Conservation (phyloP, 495 filamentous ascomycete genomes). For the Daldinia grandis region DNA sequence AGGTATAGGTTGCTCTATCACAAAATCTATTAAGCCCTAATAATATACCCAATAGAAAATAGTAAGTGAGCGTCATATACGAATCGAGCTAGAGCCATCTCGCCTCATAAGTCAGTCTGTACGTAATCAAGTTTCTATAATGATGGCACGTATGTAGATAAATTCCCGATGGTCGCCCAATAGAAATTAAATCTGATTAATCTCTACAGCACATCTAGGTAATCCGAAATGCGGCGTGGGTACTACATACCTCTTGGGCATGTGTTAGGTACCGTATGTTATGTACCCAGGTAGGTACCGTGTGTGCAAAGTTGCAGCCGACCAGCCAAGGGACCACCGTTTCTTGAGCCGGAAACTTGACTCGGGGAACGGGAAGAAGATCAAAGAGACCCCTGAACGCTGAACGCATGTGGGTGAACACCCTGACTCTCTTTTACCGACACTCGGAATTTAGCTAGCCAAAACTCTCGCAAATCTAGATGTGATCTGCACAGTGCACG, state of each 20-base stretch:
- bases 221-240: conserved; percentile 16
- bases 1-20: background rate
- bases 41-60: background rate
- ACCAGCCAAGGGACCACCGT: conserved; percentile 28
- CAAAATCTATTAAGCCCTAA: conserved; percentile 1
- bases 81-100: conserved; percentile 2
- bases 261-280: background rate
- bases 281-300: background rate
- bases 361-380: conserved; percentile 41
- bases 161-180: conserved; percentile 35
- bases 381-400: conserved; percentile 33
- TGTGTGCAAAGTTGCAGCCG: conserved; percentile 33
- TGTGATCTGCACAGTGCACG: conserved; percentile 15
- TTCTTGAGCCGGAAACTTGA: conserved; percentile 40
- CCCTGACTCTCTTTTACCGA: conserved; percentile 41
- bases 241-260: conserved; percentile 5
- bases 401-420: conserved; percentile 32
- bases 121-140: conserved; percentile 31
- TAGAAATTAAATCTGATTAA: conserved; percentile 7
- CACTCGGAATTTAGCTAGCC: conserved; percentile 15
- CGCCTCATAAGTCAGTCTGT: conserved; percentile 10
- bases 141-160: conserved; percentile 31
- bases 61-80: conserved; percentile 12
- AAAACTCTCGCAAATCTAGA: conserved; percentile 23
- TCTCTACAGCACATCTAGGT: conserved; percentile 7